Evolutionary conservation across 2,329 filamentous ascomycete species (phyloP).

Genomic region (Fusarium newnesense): DNA sequence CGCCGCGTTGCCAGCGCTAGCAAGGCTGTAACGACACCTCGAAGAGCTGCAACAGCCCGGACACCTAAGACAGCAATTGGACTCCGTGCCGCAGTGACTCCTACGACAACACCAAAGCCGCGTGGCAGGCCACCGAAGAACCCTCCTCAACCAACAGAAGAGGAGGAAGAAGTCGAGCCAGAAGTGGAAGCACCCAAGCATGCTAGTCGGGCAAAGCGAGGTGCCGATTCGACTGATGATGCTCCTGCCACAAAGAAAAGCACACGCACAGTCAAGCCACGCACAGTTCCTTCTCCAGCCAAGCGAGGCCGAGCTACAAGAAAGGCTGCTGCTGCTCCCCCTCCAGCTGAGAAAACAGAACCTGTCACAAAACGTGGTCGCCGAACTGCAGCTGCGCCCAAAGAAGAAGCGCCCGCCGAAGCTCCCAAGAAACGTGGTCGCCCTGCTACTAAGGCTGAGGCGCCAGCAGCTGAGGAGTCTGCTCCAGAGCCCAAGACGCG

Average conservation of each 20-base stretch:
- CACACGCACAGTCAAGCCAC: slow-evolving; percentile 17
- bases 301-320: slow-evolving; percentile 35
- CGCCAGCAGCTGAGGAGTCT: neutral
- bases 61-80: slow-evolving; percentile 26
- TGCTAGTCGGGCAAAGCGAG: neutral
- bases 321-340: slow-evolving; percentile 5
- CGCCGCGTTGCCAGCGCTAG: slow-evolving; percentile 24
- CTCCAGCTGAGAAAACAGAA: slow-evolving; percentile 11
- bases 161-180: slow-evolving; percentile 4
- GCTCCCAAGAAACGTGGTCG: slow-evolving; percentile 38
- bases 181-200: slow-evolving; percentile 3
- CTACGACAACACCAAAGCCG: slow-evolving; percentile 33
- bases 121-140: slow-evolving; percentile 40
- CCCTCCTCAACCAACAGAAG: slow-evolving; percentile 4
- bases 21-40: slow-evolving; percentile 23
- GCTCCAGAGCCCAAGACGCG: slow-evolving; percentile 18
- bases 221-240: neutral
- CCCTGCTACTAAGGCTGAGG: slow-evolving; percentile 21
- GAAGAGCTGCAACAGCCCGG: neutral
- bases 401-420: neutral
- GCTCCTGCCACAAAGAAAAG: slow-evolving; percentile 11
- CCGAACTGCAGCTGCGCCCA: slow-evolving; percentile 12
- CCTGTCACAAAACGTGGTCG: slow-evolving; percentile 19
- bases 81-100: slow-evolving; percentile 8
- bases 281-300: slow-evolving; percentile 32